phyloP scores from a whole-genome alignment of 768 basidiomycete species.

The Boletus bicolor region DNA sequence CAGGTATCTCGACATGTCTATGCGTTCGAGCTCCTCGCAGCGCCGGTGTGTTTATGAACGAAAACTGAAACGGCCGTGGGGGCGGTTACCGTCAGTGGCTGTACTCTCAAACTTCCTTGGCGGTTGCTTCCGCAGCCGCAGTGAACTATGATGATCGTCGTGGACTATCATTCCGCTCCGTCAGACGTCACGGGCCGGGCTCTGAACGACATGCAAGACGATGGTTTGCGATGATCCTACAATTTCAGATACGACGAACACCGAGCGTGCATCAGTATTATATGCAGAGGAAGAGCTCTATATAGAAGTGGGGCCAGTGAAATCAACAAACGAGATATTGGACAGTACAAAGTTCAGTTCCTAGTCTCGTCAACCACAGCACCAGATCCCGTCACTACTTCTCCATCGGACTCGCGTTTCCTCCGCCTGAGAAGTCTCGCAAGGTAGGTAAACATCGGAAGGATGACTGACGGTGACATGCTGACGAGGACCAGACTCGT shows the following conservation, averaged over 20 bases:
- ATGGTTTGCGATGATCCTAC: neutral
- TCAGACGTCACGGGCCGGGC: no score
- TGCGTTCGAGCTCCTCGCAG: conserved; percentile 1
- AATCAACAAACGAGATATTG: neutral
- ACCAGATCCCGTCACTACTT: conserved; percentile 1
- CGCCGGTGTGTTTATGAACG: conserved; percentile 4
- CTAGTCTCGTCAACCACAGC: neutral
- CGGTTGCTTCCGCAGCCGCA: conserved; percentile 10
- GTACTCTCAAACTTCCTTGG: neutral
- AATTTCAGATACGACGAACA: neutral
- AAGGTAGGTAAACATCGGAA: conserved; percentile 1
- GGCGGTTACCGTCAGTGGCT: conserved; percentile 14
- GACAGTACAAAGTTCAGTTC: neutral
- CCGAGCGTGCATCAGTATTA: neutral
- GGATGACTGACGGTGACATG: conserved; percentile 3
- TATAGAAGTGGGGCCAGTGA: no score
- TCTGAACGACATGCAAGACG: no score
- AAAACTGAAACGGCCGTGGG: neutral
- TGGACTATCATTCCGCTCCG: neutral
- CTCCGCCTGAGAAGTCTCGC: neutral
- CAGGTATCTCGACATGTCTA: conserved; percentile 40
- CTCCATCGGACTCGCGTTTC: neutral
- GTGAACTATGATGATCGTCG: neutral
- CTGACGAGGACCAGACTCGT: conserved; percentile 9
- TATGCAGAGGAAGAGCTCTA: no score